Evolutionary conservation across 2,329 filamentous ascomycete species (phyloP).

Genomic region (Chrysoporthe austroafricana): DNA sequence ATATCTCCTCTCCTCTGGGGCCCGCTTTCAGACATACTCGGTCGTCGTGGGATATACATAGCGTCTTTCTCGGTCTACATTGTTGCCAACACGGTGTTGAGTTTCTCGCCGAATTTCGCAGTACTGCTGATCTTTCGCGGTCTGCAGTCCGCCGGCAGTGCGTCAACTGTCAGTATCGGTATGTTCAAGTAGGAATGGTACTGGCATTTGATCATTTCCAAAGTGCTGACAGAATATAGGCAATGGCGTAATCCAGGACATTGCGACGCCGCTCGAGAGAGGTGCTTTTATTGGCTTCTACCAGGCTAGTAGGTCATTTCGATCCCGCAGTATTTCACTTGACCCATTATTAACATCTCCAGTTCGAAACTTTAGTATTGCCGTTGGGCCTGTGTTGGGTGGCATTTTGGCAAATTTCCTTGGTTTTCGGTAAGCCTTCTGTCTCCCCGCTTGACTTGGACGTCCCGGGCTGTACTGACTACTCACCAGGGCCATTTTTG

Average conservation of each 20-base stretch:
- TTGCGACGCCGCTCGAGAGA: slow-evolving; percentile 36
- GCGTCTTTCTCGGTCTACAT: slow-evolving; percentile 52
- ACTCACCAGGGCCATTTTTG: slow-evolving; percentile 42
- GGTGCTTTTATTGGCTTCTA: slow-evolving; percentile 39
- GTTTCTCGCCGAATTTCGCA: slow-evolving; percentile 46
- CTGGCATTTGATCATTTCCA: no score
- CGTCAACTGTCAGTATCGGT: slow-evolving; percentile 53
- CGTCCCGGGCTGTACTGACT: slow-evolving; percentile 51
- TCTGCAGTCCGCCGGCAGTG: slow-evolving; percentile 52
- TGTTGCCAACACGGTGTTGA: slow-evolving; percentile 50
- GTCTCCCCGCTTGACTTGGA: not conserved
- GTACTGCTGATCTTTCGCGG: slow-evolving; percentile 49
- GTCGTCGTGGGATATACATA: slow-evolving; percentile 49
- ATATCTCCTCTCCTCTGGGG: slow-evolving; percentile 54
- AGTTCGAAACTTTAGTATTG: slow-evolving; percentile 37
- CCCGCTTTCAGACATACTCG: slow-evolving; percentile 50
- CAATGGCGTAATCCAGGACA: slow-evolving; percentile 40
- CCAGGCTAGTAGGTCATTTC: slow-evolving; percentile 36
- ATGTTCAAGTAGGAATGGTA: slow-evolving; percentile 19
- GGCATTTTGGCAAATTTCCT: slow-evolving; percentile 36
- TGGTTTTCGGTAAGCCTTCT: slow-evolving; percentile 38
- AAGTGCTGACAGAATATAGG: slow-evolving; percentile 28
- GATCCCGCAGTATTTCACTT: accelerated
- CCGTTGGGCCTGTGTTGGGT: slow-evolving; percentile 40
- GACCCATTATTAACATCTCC: not conserved